phyloP scores from a whole-genome alignment of 2,329 filamentous ascomycete species.

The Hymenoscyphus salicellus region DNA sequence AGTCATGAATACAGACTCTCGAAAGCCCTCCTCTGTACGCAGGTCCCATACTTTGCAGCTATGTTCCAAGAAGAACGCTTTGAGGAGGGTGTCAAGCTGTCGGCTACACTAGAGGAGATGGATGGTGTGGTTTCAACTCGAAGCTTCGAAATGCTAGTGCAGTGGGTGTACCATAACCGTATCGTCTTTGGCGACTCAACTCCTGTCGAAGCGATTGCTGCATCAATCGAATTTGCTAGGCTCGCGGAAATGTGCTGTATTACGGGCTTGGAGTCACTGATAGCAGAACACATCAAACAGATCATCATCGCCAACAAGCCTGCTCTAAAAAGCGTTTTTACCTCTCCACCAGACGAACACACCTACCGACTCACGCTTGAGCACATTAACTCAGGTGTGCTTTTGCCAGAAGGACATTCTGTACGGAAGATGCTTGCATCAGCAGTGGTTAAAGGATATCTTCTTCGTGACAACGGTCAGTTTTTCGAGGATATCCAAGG shows the following conservation, averaged over 20 bases:
- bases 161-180: slow-evolving; percentile 16
- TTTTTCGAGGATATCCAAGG: slow-evolving; percentile 10
- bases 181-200: slow-evolving; percentile 16
- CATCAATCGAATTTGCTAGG: slow-evolving; percentile 21
- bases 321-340: not conserved
- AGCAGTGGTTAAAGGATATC: slow-evolving; percentile 13
- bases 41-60: slow-evolving; percentile 12
- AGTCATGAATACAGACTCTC: slow-evolving; percentile 13
- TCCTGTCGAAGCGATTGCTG: slow-evolving; percentile 15
- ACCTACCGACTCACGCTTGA: slow-evolving; percentile 7
- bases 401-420: slow-evolving; percentile 14
- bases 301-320: slow-evolving; percentile 12
- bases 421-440: slow-evolving; percentile 14
- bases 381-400: not conserved
- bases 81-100: slow-evolving; percentile 13
- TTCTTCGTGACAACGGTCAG: slow-evolving; percentile 5
- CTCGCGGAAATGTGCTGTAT: slow-evolving; percentile 21
- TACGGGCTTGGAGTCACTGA: slow-evolving; percentile 14
- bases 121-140: slow-evolving; percentile 17
- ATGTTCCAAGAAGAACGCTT: slow-evolving; percentile 14
- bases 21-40: slow-evolving; percentile 12
- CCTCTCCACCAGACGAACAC: slow-evolving; percentile 2
- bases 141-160: slow-evolving; percentile 15
- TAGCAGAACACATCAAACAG: slow-evolving; percentile 15
- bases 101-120: slow-evolving; percentile 10